Conservation (phyloP, 148 eudicot species). For the Mesembryanthemum crystallinum region DNA sequence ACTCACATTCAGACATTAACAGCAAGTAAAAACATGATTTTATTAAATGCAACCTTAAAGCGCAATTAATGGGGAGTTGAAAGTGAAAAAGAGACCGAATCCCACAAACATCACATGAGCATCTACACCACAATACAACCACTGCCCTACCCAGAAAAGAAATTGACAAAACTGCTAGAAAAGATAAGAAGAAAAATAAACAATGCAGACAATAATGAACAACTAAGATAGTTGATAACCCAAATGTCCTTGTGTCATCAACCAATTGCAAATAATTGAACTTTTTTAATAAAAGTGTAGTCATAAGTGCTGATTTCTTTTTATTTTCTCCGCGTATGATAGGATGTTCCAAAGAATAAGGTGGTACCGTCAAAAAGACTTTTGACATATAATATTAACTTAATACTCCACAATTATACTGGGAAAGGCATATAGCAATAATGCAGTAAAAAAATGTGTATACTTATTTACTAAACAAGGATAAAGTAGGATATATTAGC, state of each 20-base stretch:
- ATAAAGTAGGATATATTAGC: constrained; percentile 8
- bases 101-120: constrained; percentile 9
- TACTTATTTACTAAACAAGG: constrained; percentile 14
- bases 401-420: not conserved
- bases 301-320: constrained; percentile 10
- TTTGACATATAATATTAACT: not conserved
- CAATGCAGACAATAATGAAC: not conserved
- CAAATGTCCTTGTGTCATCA: constrained; percentile 22
- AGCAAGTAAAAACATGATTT: not conserved
- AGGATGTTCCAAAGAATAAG: constrained; percentile 32
- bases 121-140: not conserved
- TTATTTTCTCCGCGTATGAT: constrained; percentile 26
- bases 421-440: constrained; percentile 18
- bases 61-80: constrained; percentile 5
- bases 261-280: not conserved
- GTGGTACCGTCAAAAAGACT: constrained; percentile 20
- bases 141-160: constrained; percentile 14
- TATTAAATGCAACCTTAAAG: constrained; percentile 12
- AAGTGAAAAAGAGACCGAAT: not conserved
- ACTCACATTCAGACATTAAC: not conserved
- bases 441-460: constrained; percentile 12
- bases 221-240: constrained; percentile 6
- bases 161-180: too few species aligned
- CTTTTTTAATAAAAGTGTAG: not conserved
- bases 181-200: not conserved